Base-by-base conservation (phyloP, 2,329 filamentous ascomycete species). In the Botrytis deweyae region DNA sequence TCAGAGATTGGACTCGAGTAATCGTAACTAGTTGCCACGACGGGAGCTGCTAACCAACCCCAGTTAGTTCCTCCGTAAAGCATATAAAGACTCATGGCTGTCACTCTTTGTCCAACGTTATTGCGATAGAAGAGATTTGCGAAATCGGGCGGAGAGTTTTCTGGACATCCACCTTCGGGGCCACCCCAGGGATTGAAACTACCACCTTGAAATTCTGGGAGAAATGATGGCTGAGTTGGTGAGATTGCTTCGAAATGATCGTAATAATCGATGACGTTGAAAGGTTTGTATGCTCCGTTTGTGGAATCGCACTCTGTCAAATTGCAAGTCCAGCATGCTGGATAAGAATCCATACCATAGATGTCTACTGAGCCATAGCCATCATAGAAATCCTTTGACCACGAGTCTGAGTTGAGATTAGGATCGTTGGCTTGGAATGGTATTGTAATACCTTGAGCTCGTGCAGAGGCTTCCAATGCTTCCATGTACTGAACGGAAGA, bases 71-170 rank as follows among this genome's bases (percentile, higher is more conserved):
- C 89, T 6, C 89, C 89, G 70, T 86, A 91, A 70, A 89, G 81
- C 88, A 91, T 91, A 79, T 91, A 91, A 2, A 91, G 80, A 44
- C 86, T 89, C 72, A 90, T 85, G 0, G 87, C 88, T 0, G 88
- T 89, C 5, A 90, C 85, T 0, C 87, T 84, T 77, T 91, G 87
- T 40, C 85, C 87, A 40, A 91, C 87, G 71, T 90, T 85, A 78
- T 90, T 87, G 18, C 88, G 84, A 79, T 91, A 91, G 81, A 89
- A 91, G 6, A 91, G 79, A 73, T 91, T 90, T 1, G 87, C 89
- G 76, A 89, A 91, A 65, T 89, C 87, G 0, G 86, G 84, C 1
- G 87, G 87, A 29, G 87, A 88, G 62, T 89, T 86, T 2, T 81
- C 81, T 10, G 76, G 74, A 67, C 88, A 78, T 9, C 78, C 78